phyloP scores from a whole-genome alignment of 2,329 filamentous ascomycete species.

The Neonectria hederae region DNA sequence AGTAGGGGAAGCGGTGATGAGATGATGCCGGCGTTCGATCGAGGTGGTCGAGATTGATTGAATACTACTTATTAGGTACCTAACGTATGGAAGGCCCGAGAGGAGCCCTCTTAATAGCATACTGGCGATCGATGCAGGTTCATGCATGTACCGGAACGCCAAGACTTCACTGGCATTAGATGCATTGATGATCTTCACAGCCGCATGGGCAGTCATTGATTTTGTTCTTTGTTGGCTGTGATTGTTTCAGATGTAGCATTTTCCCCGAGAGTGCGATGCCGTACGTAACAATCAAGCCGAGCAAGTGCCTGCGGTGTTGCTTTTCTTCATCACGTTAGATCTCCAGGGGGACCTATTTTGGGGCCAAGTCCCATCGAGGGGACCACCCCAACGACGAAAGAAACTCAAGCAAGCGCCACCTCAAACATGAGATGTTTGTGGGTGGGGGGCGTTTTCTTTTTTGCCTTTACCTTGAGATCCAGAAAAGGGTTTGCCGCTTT shows the following conservation, averaged over 20 bases:
- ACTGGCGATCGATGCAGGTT: neutral
- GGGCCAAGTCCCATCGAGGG: neutral
- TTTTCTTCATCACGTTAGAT: conserved; percentile 5
- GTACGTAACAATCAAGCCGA: neutral
- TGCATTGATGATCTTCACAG: conserved; percentile 15
- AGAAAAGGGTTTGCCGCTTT: neutral
- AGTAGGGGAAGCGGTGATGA: neutral
- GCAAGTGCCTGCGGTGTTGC: neutral
- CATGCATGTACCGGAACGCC: conserved; percentile 10
- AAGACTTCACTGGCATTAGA: neutral
- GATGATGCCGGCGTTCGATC: neutral
- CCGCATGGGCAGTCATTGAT: conserved; percentile 12
- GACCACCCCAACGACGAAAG: neutral
- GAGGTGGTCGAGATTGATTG: neutral
- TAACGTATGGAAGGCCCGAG: too few relatives aligned
- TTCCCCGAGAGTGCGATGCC: neutral
- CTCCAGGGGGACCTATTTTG: conserved; percentile 6
- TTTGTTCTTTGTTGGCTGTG: neutral
- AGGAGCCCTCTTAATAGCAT: conserved; percentile 13
- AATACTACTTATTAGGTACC: neutral
- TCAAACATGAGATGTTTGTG: neutral
- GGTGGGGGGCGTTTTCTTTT: neutral
- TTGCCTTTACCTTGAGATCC: neutral
- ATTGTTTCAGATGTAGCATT: neutral
- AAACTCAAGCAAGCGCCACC: neutral